phyloP scores from a whole-genome alignment of 2,329 filamentous ascomycete genomes.

The Stemphylium lycopersici region DNA sequence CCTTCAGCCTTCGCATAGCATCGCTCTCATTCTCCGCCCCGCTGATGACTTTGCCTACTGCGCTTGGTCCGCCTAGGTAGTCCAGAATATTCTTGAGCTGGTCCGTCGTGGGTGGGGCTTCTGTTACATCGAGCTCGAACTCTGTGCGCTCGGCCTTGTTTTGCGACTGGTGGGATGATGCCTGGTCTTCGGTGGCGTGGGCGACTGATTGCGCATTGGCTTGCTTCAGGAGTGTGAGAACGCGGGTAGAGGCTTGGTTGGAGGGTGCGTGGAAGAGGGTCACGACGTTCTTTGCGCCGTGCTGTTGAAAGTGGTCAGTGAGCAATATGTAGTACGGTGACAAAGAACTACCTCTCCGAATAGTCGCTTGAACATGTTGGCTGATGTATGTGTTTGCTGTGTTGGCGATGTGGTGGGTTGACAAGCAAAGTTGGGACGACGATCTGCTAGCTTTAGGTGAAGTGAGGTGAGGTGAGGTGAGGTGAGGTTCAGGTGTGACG shows the following conservation, averaged over 20 bases:
- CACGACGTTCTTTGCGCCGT: slow-evolving; percentile 73
- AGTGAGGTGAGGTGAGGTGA: slow-evolving; percentile 31
- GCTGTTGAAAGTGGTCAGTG: slow-evolving; percentile 39
- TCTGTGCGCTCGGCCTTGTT: slow-evolving; percentile 66
- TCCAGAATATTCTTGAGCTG: slow-evolving; percentile 85
- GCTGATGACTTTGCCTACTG: slow-evolving; percentile 69
- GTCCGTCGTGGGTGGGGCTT: slow-evolving; percentile 77
- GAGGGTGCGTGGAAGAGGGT: slow-evolving; percentile 93
- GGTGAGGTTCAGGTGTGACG: slow-evolving; percentile 35
- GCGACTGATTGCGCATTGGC: slow-evolving; percentile 71
- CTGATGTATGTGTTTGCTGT: not conserved
- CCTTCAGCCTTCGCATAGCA: slow-evolving; percentile 78
- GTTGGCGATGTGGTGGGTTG: slow-evolving; percentile 11
- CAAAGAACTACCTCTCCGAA: slow-evolving; percentile 53
- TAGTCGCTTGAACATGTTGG: slow-evolving; percentile 53
- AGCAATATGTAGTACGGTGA: not conserved
- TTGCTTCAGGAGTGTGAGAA: slow-evolving; percentile 80
- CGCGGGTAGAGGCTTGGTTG: slow-evolving; percentile 73
- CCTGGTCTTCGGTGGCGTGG: slow-evolving; percentile 75
- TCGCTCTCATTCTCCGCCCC: slow-evolving; percentile 77
- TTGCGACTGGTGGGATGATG: slow-evolving; percentile 68
- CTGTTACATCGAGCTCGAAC: slow-evolving; percentile 87
- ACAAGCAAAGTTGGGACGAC: slow-evolving; percentile 19
- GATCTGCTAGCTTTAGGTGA: slow-evolving; percentile 22
- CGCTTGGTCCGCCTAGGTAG: slow-evolving; percentile 69